These are phyloP conservation scores for Coemansia sp. DNA, from an alignment of 192 early-diverging fungal species.

Conservation along the genomic window DNA sequence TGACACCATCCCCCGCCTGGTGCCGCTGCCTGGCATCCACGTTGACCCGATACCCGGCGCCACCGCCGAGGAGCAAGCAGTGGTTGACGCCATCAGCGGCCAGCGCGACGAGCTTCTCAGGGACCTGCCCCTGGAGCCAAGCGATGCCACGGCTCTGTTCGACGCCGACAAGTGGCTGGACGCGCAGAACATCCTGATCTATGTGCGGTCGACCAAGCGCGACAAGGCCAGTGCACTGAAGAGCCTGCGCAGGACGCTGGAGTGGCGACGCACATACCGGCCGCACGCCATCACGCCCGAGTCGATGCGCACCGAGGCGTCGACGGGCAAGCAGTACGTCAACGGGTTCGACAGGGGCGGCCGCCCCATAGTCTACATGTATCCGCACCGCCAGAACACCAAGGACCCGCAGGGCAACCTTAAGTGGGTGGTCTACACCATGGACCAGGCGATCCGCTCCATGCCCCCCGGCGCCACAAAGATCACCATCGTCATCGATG, in stretches of 20 bases:
- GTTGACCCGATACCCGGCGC: slow-evolving; percentile 28
- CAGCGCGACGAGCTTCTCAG: slow-evolving; percentile 28
- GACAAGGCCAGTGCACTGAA: slow-evolving; percentile 55
- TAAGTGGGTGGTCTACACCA: slow-evolving; percentile 73
- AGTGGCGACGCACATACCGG: slow-evolving; percentile 72
- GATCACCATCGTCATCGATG: slow-evolving; percentile 79
- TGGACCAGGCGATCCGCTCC: slow-evolving; percentile 71
- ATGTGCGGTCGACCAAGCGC: slow-evolving; percentile 70
- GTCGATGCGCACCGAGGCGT: slow-evolving; percentile 67
- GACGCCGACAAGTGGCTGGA: slow-evolving; percentile 26
- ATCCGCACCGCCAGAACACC: slow-evolving; percentile 74
- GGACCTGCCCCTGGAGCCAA: slow-evolving; percentile 39
- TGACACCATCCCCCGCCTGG: slow-evolving; percentile 29
- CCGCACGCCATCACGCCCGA: slow-evolving; percentile 68
- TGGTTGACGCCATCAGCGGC: slow-evolving; percentile 13
- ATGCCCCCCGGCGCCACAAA: slow-evolving; percentile 69
- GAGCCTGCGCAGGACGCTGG: slow-evolving; percentile 67
- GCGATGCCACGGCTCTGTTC: slow-evolving; percentile 18
- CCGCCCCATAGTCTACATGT: slow-evolving; percentile 72
- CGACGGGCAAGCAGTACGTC: slow-evolving; percentile 77
- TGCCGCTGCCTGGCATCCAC: slow-evolving; percentile 8
- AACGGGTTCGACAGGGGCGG: slow-evolving; percentile 75
- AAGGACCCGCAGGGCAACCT: slow-evolving; percentile 66
- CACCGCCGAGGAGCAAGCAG: slow-evolving; percentile 31
- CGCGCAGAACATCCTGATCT: slow-evolving; percentile 59